Conservation (phyloP, 1,284 basidiomycete species). For the Bondarzewia mesenterica region DNA sequence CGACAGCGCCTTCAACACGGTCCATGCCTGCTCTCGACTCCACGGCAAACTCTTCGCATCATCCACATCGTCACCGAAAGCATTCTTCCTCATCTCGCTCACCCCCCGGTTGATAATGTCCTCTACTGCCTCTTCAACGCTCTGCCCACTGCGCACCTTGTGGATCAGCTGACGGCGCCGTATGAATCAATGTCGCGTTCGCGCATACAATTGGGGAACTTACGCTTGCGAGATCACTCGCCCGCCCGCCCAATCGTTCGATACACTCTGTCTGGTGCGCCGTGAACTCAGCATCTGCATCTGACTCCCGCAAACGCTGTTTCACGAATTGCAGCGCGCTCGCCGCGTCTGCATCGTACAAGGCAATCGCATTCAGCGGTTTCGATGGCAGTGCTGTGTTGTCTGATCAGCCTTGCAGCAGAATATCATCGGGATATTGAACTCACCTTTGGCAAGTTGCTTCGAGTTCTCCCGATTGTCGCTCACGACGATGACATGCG, state of each 20-base stretch:
- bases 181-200: neutral
- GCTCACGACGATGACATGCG: constrained; percentile 88
- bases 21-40: constrained; percentile 87
- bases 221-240: constrained; percentile 79
- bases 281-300: constrained; percentile 42
- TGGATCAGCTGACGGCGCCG: constrained; percentile 57
- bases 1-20: constrained; percentile 70
- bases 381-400: constrained; percentile 74
- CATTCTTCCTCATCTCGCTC: constrained; percentile 81
- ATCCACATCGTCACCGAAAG: constrained; percentile 87
- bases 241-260: constrained; percentile 76
- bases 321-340: constrained; percentile 79
- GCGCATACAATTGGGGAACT: constrained; percentile 20
- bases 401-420: neutral
- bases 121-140: constrained; percentile 76
- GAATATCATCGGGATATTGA: neutral
- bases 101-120: constrained; percentile 80
- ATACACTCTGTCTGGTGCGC: constrained; percentile 49
- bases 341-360: constrained; percentile 80
- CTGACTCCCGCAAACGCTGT: constrained; percentile 66
- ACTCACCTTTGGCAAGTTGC: constrained; percentile 67
- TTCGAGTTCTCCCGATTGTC: constrained; percentile 89
- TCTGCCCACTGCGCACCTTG: constrained; percentile 74
- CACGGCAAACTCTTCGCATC: constrained; percentile 81
- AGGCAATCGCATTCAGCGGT: constrained; percentile 69